Percentiles rank a stretch among this genome's conserved stretches.
These are phyloP conservation scores for Tricholoma terreum DNA, from an alignment of 768 basidiomycete genomes.

Conservation along the genomic window DNA sequence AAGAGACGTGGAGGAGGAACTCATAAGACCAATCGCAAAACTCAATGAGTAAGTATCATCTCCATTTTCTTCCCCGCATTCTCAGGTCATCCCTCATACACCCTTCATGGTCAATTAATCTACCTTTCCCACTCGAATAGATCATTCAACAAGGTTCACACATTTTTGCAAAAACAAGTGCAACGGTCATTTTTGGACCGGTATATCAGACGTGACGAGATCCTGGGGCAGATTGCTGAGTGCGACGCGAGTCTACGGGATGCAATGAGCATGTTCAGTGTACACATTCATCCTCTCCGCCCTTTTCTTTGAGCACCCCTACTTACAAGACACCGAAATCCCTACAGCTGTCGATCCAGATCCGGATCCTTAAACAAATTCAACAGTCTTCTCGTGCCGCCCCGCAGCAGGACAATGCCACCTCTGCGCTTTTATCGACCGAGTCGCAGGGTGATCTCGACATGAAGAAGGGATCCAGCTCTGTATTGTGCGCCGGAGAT, in stretches of 20 bases:
- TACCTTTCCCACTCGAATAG: conserved; percentile 16
- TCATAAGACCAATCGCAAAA: conserved; percentile 47
- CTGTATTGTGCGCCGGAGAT: no score
- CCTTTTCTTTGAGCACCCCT: neutral
- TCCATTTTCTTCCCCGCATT: neutral
- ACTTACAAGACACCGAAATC: neutral
- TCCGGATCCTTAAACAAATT: neutral
- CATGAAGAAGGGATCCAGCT: neutral
- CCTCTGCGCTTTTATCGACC: neutral
- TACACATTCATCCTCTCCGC: neutral
- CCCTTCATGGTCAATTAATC: neutral
- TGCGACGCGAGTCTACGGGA: conserved; percentile 42
- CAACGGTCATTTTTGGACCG: conserved; percentile 73
- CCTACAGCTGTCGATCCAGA: neutral
- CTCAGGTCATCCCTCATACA: neutral
- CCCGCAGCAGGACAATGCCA: no score
- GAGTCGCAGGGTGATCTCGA: neutral
- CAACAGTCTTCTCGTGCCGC: neutral
- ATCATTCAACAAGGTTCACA: conserved; percentile 41
- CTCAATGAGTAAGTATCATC: conserved; percentile 43
- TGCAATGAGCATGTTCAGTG: neutral
- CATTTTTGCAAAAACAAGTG: conserved; percentile 56
- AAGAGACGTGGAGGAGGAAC: conserved; percentile 45
- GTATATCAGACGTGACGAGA: conserved; percentile 74
- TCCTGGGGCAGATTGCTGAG: conserved; percentile 46